Conservation (phyloP, 176 grass and related monocot genomes). For the Rhynchospora breviuscula region DNA sequence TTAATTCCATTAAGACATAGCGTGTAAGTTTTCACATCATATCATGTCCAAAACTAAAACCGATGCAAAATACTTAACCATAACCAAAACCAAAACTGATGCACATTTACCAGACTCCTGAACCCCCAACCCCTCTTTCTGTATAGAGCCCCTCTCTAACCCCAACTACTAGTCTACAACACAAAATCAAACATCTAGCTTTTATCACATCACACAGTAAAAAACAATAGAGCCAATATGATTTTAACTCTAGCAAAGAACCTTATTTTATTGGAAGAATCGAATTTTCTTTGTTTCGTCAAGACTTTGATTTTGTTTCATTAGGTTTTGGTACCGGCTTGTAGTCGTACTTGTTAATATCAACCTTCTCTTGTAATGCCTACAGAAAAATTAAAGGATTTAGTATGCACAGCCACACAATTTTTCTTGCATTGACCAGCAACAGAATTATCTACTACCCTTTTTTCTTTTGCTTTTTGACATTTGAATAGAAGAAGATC, state of each 20-base stretch:
- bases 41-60: no score
- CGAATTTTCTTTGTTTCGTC: background rate
- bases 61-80: no score
- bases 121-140: no score
- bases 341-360: slow-evolving; percentile 81
- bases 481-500: background rate
- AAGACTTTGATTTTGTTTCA: slow-evolving; percentile 41
- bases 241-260: background rate
- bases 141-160: no score
- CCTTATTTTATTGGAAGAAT: background rate
- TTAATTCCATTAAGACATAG: no score
- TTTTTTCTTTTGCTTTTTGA: background rate
- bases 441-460: background rate
- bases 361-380: slow-evolving; percentile 86
- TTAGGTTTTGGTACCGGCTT: slow-evolving; percentile 64
- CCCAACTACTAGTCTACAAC: no score
- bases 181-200: no score
- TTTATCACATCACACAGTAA: no score
- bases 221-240: background rate
- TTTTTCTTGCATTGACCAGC: background rate
- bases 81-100: no score
- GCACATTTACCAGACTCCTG: no score
- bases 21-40: no score
- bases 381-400: slow-evolving; percentile 13
- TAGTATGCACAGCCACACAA: background rate